Conservation (phyloP, 192 early-diverging fungal species). For the Coemansia sp. region DNA sequence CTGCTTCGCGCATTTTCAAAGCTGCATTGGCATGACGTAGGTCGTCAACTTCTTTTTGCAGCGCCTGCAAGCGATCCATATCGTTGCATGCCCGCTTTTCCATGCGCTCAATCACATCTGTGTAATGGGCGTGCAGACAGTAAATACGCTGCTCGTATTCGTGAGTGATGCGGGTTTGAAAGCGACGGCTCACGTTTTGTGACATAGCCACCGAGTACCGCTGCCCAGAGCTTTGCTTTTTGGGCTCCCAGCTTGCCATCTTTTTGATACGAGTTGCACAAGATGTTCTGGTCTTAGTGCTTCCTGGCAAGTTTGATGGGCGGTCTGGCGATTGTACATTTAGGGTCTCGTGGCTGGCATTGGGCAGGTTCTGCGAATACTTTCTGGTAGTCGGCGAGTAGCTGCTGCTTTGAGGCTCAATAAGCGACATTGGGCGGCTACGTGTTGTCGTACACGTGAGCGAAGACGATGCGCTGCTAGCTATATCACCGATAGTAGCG, state of each 20-base stretch:
- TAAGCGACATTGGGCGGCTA: conserved; percentile 17
- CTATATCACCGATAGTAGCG: conserved; percentile 2
- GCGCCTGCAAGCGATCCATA: conserved; percentile 17
- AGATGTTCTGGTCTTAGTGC: no score
- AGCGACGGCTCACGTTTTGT: conserved; percentile 42
- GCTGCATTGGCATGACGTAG: conserved; percentile 20
- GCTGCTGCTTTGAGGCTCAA: conserved; percentile 3
- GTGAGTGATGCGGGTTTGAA: conserved; percentile 36
- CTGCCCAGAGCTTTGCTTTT: conserved; percentile 9
- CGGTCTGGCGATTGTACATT: neutral
- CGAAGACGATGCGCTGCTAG: conserved; percentile 20
- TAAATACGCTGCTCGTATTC: conserved; percentile 53
- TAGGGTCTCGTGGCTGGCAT: conserved; percentile 26
- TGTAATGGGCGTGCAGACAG: conserved; percentile 47
- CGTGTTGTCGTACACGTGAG: conserved; percentile 8
- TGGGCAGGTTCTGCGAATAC: conserved; percentile 20
- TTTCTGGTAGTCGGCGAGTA: conserved; percentile 7
- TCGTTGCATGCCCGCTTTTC: conserved; percentile 29
- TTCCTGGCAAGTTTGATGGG: neutral
- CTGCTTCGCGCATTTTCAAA: conserved; percentile 22
- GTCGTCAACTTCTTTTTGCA: conserved; percentile 25
- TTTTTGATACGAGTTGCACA: neutral
- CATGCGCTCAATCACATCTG: conserved; percentile 43
- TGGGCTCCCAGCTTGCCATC: conserved; percentile 2
- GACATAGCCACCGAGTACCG: conserved; percentile 47